These are phyloP conservation scores for Botrytis fragariae DNA, from an alignment of 2,329 filamentous ascomycete species.

Conservation along the genomic window DNA sequence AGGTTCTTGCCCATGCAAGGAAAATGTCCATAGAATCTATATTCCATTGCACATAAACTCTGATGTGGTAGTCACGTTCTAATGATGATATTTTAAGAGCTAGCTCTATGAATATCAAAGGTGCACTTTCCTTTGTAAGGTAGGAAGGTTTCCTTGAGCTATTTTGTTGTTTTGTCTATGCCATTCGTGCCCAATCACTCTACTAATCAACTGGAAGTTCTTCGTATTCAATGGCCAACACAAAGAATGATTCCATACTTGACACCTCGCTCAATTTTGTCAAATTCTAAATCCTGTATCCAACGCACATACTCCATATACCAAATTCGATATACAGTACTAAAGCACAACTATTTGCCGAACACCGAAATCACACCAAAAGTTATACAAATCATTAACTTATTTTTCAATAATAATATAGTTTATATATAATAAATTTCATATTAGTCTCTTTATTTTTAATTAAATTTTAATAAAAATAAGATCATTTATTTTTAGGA, in stretches of 20 bases:
- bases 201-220: not conserved
- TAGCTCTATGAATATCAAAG: not conserved
- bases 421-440: too few relatives aligned
- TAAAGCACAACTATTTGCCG: too few relatives aligned
- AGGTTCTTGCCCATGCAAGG: not conserved
- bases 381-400: too few relatives aligned
- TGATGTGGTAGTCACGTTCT: not conserved
- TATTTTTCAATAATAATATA: too few relatives aligned
- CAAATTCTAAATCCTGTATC: not conserved
- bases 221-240: not conserved
- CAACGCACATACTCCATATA: not conserved
- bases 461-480: too few relatives aligned
- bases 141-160: not conserved
- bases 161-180: not conserved
- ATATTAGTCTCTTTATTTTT: too few relatives aligned
- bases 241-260: not conserved
- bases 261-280: not conserved
- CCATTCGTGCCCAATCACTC: not conserved
- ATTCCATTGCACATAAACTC: not conserved
- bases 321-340: not conserved
- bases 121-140: not conserved
- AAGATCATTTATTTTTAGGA: too few relatives aligned
- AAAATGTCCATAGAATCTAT: not conserved
- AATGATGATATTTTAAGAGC: not conserved
- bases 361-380: too few relatives aligned